Evolutionary conservation across 495 filamentous ascomycete genomes (phyloP).

Genomic region (Margaritispora aquatica): DNA sequence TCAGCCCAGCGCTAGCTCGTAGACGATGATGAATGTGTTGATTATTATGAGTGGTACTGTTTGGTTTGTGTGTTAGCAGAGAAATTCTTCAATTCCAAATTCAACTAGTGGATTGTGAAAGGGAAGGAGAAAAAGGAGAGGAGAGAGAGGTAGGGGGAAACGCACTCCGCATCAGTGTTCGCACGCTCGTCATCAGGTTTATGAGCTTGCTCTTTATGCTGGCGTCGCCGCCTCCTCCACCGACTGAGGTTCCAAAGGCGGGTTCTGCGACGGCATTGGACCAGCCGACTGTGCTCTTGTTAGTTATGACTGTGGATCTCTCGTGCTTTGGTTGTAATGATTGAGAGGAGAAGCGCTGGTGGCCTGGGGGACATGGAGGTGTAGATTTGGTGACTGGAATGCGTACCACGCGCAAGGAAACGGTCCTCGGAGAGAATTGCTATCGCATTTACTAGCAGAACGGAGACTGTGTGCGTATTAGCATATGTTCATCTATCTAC

Average conservation of each 20-base stretch:
- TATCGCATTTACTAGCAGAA: slow-evolving; percentile 90
- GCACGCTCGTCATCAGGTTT: slow-evolving; percentile 82
- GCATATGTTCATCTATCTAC: neutral
- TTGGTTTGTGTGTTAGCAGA: neutral
- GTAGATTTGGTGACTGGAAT: neutral
- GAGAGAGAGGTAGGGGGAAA: slow-evolving; percentile 13
- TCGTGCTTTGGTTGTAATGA: neutral
- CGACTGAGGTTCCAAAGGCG: slow-evolving; percentile 71
- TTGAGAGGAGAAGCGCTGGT: neutral
- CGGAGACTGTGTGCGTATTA: slow-evolving; percentile 46
- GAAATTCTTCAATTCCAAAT: too few species aligned
- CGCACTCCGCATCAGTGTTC: slow-evolving; percentile 93
- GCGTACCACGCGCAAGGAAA: slow-evolving; percentile 68
- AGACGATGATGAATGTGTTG: slow-evolving; percentile 85
- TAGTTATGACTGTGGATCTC: too few species aligned
- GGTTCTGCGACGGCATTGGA: slow-evolving; percentile 59
- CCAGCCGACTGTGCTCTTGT: slow-evolving; percentile 52
- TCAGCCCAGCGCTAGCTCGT: slow-evolving; percentile 74
- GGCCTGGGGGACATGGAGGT: neutral
- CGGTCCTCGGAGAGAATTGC: slow-evolving; percentile 96
- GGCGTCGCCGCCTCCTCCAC: slow-evolving; percentile 51
- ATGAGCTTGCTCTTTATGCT: slow-evolving; percentile 84
- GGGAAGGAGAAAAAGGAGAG: too few species aligned
- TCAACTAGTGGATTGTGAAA: too few species aligned
- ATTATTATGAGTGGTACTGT: slow-evolving; percentile 92